Evolutionary conservation across 108 stramenopile species (phyloP).

Genomic region (Skeletonema marinoi): DNA sequence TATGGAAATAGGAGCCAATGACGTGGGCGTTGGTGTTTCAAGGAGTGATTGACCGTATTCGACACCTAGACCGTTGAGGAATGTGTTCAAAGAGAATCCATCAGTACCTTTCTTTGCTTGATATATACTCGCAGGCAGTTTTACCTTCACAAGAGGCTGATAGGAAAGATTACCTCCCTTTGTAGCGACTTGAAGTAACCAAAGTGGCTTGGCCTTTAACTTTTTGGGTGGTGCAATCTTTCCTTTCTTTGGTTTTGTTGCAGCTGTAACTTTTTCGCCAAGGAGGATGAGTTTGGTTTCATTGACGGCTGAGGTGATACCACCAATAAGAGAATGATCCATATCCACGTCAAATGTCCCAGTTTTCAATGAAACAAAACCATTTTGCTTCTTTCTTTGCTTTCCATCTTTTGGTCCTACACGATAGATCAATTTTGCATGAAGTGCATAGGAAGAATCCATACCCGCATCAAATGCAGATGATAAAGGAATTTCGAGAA

Average conservation of each 20-base stretch:
- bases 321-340: constrained; percentile 14
- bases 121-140: constrained; percentile 57
- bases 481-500: constrained; percentile 64
- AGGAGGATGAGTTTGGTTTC: constrained; percentile 22
- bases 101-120: constrained; percentile 51
- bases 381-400: constrained; percentile 20
- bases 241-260: neutral
- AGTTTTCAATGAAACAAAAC: constrained; percentile 23
- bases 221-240: neutral
- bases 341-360: constrained; percentile 17
- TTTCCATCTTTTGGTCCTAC: constrained; percentile 23
- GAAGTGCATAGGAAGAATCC: constrained; percentile 23
- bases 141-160: constrained; percentile 47
- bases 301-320: constrained; percentile 13
- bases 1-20: constrained; percentile 49
- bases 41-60: constrained; percentile 45
- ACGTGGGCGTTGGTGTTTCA: constrained; percentile 19
- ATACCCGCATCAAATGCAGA: constrained; percentile 6
- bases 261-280: neutral
- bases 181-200: constrained; percentile 34
- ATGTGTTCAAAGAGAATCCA: constrained; percentile 66
- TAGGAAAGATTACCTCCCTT: constrained; percentile 49
- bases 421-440: constrained; percentile 32
- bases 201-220: constrained; percentile 36
- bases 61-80: constrained; percentile 55